These are phyloP conservation scores for Trypanosomatidae sp. DNA, from an alignment of 208 protist species.

Conservation along the genomic window DNA sequence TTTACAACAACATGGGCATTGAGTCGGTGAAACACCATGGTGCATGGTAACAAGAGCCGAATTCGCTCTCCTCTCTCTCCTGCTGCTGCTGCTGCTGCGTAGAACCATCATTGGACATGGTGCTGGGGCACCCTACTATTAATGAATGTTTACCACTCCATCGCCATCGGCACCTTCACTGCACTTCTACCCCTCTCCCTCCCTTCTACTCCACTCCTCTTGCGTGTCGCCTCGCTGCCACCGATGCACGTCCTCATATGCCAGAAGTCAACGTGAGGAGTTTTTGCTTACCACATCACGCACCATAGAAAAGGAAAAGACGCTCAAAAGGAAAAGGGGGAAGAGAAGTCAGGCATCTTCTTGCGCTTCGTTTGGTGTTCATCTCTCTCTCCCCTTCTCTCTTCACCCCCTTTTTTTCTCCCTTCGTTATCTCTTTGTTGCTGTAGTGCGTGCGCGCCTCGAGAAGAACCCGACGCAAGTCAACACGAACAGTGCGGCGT, in stretches of 20 bases:
- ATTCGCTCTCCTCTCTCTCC: background rate
- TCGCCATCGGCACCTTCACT: background rate
- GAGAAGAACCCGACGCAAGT: background rate
- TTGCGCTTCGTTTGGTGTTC: background rate
- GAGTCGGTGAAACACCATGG: background rate
- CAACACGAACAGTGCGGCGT: background rate
- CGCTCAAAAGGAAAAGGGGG: background rate
- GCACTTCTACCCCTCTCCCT: background rate
- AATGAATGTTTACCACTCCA: background rate
- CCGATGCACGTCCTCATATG: background rate
- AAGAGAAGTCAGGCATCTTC: background rate
- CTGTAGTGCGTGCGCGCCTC: background rate
- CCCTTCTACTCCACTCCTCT: background rate
- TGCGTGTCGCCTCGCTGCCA: background rate
- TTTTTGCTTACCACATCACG: background rate
- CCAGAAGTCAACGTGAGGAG: background rate
- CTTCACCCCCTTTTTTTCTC: background rate
- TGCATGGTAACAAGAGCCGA: background rate
- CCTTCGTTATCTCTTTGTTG: background rate
- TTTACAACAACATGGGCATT: background rate
- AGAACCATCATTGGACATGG: background rate
- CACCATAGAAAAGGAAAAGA: background rate
- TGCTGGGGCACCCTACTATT: background rate
- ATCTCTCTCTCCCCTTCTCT: background rate
- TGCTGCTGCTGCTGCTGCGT: background rate